Percentiles rank a stretch among this genome's conserved stretches.
These are phyloP conservation scores for Vitis amurensis DNA, from an alignment of 164 flowering plant genomes.

Conservation along the genomic window DNA sequence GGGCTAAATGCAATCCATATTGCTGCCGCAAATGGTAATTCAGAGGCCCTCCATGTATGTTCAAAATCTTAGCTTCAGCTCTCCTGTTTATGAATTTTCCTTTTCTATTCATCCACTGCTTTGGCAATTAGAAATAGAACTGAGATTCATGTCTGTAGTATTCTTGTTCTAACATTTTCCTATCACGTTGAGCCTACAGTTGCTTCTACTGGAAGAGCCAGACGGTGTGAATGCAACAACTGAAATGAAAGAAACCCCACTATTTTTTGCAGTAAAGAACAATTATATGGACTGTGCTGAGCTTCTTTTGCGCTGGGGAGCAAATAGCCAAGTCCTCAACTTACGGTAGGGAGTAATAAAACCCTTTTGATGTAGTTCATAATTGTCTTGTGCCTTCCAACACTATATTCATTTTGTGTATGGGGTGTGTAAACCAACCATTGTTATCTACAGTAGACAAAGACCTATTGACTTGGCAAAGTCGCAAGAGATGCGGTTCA, in stretches of 20 bases:
- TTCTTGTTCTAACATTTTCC: not conserved
- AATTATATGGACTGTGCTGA: conserved; percentile 44
- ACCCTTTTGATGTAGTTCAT: not conserved
- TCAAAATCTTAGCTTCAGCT: not conserved
- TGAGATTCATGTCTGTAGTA: not conserved
- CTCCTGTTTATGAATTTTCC: not conserved
- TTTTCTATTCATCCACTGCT: not conserved
- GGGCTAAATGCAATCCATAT: conserved; percentile 53
- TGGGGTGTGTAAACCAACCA: not conserved
- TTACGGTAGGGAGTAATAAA: conserved; percentile 40
- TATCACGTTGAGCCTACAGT: conserved; percentile 25
- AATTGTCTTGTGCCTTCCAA: not conserved
- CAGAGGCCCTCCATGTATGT: conserved; percentile 43
- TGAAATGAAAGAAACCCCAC: conserved; percentile 55
- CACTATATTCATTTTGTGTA: not conserved
- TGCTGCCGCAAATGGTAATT: conserved; percentile 52
- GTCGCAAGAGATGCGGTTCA: conserved; percentile 66
- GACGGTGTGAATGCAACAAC: conserved; percentile 37
- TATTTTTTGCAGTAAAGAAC: conserved; percentile 62
- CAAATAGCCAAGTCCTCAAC: conserved; percentile 49
- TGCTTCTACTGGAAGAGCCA: conserved; percentile 40
- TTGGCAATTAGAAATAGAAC: not conserved
- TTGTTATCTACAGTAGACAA: conserved; percentile 40
- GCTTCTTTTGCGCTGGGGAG: conserved; percentile 54
- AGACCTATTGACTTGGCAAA: conserved; percentile 63